Base-by-base conservation (phyloP, 2,329 filamentous ascomycete genomes). In the Fusarium azukiicola region DNA sequence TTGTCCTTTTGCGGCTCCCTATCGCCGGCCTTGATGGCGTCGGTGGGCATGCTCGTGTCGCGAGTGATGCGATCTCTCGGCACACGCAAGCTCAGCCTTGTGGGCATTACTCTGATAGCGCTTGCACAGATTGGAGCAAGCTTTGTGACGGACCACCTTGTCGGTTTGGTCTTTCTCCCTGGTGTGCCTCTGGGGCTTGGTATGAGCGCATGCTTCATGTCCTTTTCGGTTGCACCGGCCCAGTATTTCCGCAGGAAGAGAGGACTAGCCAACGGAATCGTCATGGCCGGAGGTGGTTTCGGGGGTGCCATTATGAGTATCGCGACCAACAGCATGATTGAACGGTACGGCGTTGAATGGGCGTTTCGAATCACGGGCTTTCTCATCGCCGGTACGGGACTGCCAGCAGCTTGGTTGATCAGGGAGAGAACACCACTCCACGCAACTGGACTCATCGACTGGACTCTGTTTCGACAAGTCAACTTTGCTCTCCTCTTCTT, bases 1-100 rank as follows among this genome's bases (percentile, higher is more conserved):
- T 84, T 95, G 16, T 90, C 92, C 1, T 95, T 93, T 74, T 91
- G 94, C 9, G 93, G 93, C 0, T 92, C 90, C 0, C 82, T 90
- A 16, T 82, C 80, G 0, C 73, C 80, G 2, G 89, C 72, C 2
- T 38, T 80, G 21, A 78, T 80, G 78, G 71, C 70, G 1, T 71
- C 44, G 0, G 58, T 76, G 12, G 77, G 77, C 0, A 52, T 79
- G 21, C 67, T 80, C 0, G 77, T 78, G 17, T 79, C 77, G 10
- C 63, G 77, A 17, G 61, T 78, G 74, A 19, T 79, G 3, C 69
- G 77, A 1, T 75, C 77, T 0, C 69, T 79, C 6, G 77, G 77
- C 0, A 80, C 77, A 3, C 72, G 72, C 4, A 80, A 75, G 7
- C 77, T 79, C 2, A 75, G 77, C 50, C n/a, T 23, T 3, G 32